A percentile compares a stretch with the other conserved stretches of the same genome.
phyloP scores from a whole-genome alignment of 164 flowering plant genomes.

The Echeveria elegans region DNA sequence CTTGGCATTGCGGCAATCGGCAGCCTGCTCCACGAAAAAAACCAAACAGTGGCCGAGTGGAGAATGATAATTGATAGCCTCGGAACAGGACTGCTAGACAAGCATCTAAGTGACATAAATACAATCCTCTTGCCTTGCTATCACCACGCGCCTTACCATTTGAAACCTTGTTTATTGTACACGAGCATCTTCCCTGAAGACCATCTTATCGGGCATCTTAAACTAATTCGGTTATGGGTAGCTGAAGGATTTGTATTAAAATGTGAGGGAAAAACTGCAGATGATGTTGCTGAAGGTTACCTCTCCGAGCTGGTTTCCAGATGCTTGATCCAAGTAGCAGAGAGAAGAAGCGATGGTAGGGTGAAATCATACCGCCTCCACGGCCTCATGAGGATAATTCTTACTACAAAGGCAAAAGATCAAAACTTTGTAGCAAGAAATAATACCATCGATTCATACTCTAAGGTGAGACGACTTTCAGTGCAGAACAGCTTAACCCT shows the following conservation, averaged over 20 bases:
- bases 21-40: slow-evolving; percentile 15
- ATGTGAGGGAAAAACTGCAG: slow-evolving; percentile 4
- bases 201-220: slow-evolving; percentile 10
- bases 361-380: slow-evolving; percentile 14
- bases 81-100: slow-evolving; percentile 9
- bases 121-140: slow-evolving; percentile 17
- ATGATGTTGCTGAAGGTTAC: slow-evolving; percentile 22
- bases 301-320: slow-evolving; percentile 21
- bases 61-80: slow-evolving; percentile 10
- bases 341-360: not conserved
- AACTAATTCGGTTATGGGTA: slow-evolving; percentile 22
- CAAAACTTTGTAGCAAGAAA: not conserved
- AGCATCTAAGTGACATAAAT: slow-evolving; percentile 10
- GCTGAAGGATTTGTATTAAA: slow-evolving; percentile 17
- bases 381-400: slow-evolving; percentile 18
- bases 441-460: not conserved
- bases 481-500: slow-evolving; percentile 3
- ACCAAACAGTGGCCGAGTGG: slow-evolving; percentile 14
- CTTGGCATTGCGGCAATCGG: slow-evolving; percentile 21
- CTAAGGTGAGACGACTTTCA: slow-evolving; percentile 11
- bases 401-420: slow-evolving; percentile 14
- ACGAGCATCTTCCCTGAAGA: slow-evolving; percentile 23
- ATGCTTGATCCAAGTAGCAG: slow-evolving; percentile 19
- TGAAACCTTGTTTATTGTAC: slow-evolving; percentile 28
- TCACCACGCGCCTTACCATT: slow-evolving; percentile 18